A percentile compares a stretch with the other conserved stretches of the same genome.
Conservation (phyloP, 2,329 filamentous ascomycete species). For the Calonectria fujianensis region DNA sequence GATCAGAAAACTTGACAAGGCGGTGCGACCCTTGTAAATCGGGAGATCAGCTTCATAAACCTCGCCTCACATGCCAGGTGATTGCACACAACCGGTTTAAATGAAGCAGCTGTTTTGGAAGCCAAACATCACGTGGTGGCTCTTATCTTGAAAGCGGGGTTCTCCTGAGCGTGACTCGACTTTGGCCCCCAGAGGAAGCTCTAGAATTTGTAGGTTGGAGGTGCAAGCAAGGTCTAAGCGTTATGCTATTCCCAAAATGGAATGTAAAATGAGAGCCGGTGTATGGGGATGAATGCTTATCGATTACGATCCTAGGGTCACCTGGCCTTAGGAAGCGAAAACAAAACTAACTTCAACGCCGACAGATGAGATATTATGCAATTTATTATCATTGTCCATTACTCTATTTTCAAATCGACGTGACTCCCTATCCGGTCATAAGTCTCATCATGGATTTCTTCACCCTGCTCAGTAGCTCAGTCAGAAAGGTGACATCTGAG, state of each 20-base stretch:
- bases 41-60: background rate
- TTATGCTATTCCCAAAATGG: slow-evolving; percentile 34
- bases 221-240: background rate
- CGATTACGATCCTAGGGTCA: slow-evolving; percentile 15
- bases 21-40: background rate
- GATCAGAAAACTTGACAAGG: background rate
- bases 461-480: no score
- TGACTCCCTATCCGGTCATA: no score
- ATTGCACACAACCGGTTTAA: slow-evolving; percentile 1
- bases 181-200: slow-evolving; percentile 3
- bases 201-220: background rate
- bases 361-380: background rate
- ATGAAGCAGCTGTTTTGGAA: background rate
- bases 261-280: slow-evolving; percentile 40
- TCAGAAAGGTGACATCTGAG: no score
- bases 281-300: background rate
- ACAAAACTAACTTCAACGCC: background rate
- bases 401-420: background rate
- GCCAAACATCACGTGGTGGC: background rate
- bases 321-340: background rate
- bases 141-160: slow-evolving; percentile 22
- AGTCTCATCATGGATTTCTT: no score
- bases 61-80: slow-evolving; percentile 10
- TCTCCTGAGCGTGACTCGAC: slow-evolving; percentile 4
- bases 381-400: background rate